Base-by-base conservation (phyloP, 345 rosid species). In the Hibiscus trionum region DNA sequence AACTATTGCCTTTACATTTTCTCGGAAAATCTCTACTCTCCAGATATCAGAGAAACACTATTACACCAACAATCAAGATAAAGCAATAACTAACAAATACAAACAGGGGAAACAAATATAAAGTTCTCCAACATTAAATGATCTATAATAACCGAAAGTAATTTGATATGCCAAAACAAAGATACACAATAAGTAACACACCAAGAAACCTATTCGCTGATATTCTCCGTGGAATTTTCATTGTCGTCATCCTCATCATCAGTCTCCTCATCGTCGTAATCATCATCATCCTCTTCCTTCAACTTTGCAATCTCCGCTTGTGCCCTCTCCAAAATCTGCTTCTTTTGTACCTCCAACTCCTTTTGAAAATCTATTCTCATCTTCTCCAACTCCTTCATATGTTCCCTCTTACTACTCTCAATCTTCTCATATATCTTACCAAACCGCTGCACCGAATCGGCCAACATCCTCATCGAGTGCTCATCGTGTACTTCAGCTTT, bases 351-450 rank as follows among this genome's bases (percentile, higher is more conserved):
- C 80, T 96, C 99, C 85, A 96, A 79, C 59, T 96, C 99, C 79
- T 80, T 85, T 56, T 88, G 91, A 75, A 96, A 93, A 72, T 91
- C 98, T 87, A 86, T 85, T 78, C 97, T 88, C 96, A 96, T 89
- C 86, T 87, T 91, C 86, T 96, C 99, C 74, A 96, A 76, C 73
- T 88, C 98, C 77, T 77, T 71, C 90, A 96, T 91, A 61, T 96
- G 98, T 79, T 86, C 89, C 76, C 90, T 83, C 79, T 88, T 89
- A 76, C 81, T 87, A 73, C 52, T 86, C 86, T 96, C 99, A 67
- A 89, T 89, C 88, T 91, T 96, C 88, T 96, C 98, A 71, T 91
- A 96, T 69, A 96, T 84, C 72, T 86, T 87, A 65, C 93, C 88
- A 67, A 96, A 96, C 57, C 84, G 93, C 62, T 89, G 84, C 39